A percentile compares a stretch with the other conserved stretches of the same genome.
Conservation (phyloP, 2,329 filamentous ascomycete genomes). For the Falciphora oryzae region DNA sequence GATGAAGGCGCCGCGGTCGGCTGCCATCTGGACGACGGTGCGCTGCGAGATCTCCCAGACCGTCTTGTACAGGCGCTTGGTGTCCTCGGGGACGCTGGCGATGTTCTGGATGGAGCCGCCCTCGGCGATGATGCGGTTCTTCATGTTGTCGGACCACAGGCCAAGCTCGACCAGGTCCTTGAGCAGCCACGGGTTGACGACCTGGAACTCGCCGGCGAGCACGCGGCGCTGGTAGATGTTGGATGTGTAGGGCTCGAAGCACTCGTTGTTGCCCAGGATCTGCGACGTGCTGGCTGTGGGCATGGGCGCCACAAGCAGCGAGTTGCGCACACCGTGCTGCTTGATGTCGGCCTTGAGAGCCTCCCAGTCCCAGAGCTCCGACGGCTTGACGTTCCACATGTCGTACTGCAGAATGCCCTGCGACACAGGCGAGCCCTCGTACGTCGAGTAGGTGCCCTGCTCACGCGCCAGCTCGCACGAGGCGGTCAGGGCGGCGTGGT, state of each 20-base stretch:
- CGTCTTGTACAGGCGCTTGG: slow-evolving; percentile 98
- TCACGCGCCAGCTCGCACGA: slow-evolving; percentile 82
- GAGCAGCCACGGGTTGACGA: slow-evolving; percentile 97
- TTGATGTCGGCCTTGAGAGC: slow-evolving; percentile 84
- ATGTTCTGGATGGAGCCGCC: slow-evolving; percentile 95
- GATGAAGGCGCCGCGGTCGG: slow-evolving; percentile 96
- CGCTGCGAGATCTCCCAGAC: slow-evolving; percentile 99
- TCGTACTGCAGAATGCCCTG: slow-evolving; percentile 96
- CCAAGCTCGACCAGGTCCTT: slow-evolving; percentile 98
- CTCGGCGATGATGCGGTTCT: slow-evolving; percentile 99
- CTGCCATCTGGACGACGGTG: slow-evolving; percentile 93
- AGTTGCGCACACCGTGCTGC: slow-evolving; percentile 91
- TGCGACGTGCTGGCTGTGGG: slow-evolving; percentile 95
- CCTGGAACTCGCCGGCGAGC: slow-evolving; percentile 96
- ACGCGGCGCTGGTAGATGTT: slow-evolving; percentile 99
- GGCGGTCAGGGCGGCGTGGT: slow-evolving; percentile 87
- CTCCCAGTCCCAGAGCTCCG: slow-evolving; percentile 95
- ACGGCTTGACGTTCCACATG: slow-evolving; percentile 94
- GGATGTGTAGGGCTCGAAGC: slow-evolving; percentile 98
- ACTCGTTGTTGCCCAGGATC: slow-evolving; percentile 98
- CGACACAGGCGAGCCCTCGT: slow-evolving; percentile 88
- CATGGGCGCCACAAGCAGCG: slow-evolving; percentile 92
- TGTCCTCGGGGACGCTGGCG: slow-evolving; percentile 89
- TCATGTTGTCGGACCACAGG: slow-evolving; percentile 99
- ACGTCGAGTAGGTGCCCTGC: slow-evolving; percentile 80